These are phyloP conservation scores for Escovopsis sp. DNA, from an alignment of 2,329 filamentous ascomycete species.

Conservation along the genomic window DNA sequence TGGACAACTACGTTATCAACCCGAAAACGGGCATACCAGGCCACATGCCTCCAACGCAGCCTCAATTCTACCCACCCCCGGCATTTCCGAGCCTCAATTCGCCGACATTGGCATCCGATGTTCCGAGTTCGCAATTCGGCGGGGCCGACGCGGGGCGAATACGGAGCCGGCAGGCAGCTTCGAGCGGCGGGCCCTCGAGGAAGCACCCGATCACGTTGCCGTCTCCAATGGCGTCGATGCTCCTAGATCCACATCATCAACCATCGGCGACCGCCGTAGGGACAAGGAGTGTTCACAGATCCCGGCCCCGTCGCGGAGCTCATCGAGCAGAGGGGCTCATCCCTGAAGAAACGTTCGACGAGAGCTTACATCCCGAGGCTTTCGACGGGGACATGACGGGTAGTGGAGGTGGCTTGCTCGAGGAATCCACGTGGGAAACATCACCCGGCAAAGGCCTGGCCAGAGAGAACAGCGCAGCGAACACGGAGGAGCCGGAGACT, in stretches of 20 bases:
- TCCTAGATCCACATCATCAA: constrained; percentile 64
- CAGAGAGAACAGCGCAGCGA: constrained; percentile 35
- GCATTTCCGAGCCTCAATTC: constrained; percentile 58
- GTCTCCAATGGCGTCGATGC: constrained; percentile 57
- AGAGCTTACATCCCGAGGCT: constrained; percentile 28
- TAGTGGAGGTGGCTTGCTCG: constrained; percentile 34
- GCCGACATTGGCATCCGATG: constrained; percentile 40
- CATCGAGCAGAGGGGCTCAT: constrained; percentile 35
- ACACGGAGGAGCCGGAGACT: constrained; percentile 31
- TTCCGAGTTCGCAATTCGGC: constrained; percentile 32
- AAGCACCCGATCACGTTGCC: constrained; percentile 32
- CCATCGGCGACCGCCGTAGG: constrained; percentile 36
- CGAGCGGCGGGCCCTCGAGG: constrained; percentile 10
- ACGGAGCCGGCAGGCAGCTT: constrained; percentile 24
- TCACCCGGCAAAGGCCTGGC: constrained; percentile 36
- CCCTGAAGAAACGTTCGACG: constrained; percentile 41
- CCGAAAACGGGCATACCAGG: constrained; percentile 52
- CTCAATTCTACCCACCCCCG: constrained; percentile 59
- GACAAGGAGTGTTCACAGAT: constrained; percentile 31
- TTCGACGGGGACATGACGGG: constrained; percentile 41
- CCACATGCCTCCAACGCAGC: constrained; percentile 37
- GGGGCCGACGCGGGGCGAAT: constrained; percentile 30
- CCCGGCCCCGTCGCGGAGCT: constrained; percentile 28
- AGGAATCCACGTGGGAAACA: constrained; percentile 45
- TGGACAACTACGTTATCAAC: constrained; percentile 78